Evolutionary conservation across 116 monocot genomes (phyloP), one percentile per base, ranked within the genome.

Genomic region (Zostera marina): DNA sequence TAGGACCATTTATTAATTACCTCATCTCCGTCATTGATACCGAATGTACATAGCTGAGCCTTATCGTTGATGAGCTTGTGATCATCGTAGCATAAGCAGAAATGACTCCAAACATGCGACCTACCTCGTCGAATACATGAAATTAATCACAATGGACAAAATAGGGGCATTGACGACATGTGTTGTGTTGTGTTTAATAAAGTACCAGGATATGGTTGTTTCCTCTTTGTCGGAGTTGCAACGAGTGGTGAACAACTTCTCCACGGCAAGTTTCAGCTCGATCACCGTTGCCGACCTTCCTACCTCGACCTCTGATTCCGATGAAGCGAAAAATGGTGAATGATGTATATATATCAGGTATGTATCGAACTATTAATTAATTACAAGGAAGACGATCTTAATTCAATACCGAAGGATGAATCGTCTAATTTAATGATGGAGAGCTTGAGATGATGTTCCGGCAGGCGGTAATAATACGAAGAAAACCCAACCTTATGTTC

Each of bases 21-120:
- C 58, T 58, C 47, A 48, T 66, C 66, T 22, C 66, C 66, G 41
- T 66, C 66, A 13, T 49, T 66, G 66, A 58, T 66, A 1, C 49
- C 48, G 9, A 58, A 20, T 7, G 10, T 38, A 9, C 47, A 9
- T 47, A 66, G 58, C 16, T 6, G 49, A 2, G 40, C 40, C 58
- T 58, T 66, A 40, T 66, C 58, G 17, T 58, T 32, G 41, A 47
- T 21, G 48, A 66, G 24, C 49, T 66, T 66, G 6, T 58, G 49
- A 22, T 56, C 38, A 40, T 48, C 47, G 39, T 58, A 66, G 46
- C 57, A 66, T 23, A 66, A 58, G 44, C 66, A 66, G 58, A 66
- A 66, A 38, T 66, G 66, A 57, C 66, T 58, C 66, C 66, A 66
- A 11, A 66, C 66, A 66, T 66, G 66, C 11, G 58, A 58, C 66